phyloP scores from a whole-genome alignment of 139 green algal species.

The Gonium pectorale region DNA sequence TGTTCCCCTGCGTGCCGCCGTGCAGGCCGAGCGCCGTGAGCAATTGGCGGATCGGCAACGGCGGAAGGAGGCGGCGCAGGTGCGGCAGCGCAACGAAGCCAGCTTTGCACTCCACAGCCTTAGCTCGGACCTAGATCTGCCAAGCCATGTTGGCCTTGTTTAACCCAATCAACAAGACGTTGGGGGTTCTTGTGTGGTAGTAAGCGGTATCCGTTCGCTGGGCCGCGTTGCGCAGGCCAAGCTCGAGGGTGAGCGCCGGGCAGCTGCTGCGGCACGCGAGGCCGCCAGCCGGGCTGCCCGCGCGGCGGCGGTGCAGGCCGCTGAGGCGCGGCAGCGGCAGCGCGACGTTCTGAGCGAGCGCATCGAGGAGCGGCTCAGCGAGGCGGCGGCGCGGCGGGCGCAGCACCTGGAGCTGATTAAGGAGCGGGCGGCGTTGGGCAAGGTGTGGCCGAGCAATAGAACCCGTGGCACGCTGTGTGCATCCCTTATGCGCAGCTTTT shows the following conservation, averaged over 20 bases:
- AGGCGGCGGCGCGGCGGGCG: slow-evolving; percentile 60
- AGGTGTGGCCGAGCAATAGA: too few species aligned
- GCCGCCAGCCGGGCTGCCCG: slow-evolving; percentile 46
- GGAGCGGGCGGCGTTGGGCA: slow-evolving; percentile 66
- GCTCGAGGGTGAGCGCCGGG: slow-evolving; percentile 66
- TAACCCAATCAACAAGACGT: too few species aligned
- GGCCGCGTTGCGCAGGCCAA: slow-evolving; percentile 62
- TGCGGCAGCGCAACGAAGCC: background rate
- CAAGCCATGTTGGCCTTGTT: too few species aligned
- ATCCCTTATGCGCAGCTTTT: too few species aligned
- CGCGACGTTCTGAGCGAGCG: slow-evolving; percentile 30
- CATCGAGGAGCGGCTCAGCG: slow-evolving; percentile 63
- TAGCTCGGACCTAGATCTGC: too few species aligned
- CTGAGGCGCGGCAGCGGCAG: slow-evolving; percentile 49
- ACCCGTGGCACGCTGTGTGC: too few species aligned
- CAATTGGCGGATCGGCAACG: slow-evolving; percentile 17
- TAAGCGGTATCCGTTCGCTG: too few species aligned
- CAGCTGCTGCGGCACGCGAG: slow-evolving; percentile 56
- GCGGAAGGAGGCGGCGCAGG: slow-evolving; percentile 34
- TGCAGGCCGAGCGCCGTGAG: slow-evolving; percentile 23
- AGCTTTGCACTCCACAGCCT: too few species aligned
- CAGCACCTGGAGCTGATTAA: slow-evolving; percentile 71
- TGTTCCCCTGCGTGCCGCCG: background rate
- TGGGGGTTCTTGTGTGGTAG: too few species aligned
- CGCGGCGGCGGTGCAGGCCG: slow-evolving; percentile 44